phyloP scores from a whole-genome alignment of 2,329 filamentous ascomycete genomes.

The Periglandula ipomoeae region DNA sequence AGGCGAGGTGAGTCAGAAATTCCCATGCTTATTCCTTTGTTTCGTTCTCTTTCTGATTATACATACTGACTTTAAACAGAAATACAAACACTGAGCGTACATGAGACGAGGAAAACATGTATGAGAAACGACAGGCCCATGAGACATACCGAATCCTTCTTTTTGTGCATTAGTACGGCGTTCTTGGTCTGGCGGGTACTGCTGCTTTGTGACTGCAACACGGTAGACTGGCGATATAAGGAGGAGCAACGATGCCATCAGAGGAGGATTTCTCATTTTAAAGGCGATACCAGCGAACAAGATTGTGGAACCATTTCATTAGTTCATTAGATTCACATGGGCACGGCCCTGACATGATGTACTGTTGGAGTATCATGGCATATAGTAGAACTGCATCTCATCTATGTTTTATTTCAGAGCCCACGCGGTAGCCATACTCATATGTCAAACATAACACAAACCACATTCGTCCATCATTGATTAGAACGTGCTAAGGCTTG shows the following conservation, averaged over 20 bases:
- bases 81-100: slow-evolving; percentile 37
- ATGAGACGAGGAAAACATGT: neutral
- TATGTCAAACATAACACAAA: too few species aligned
- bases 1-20: slow-evolving; percentile 70
- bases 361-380: neutral
- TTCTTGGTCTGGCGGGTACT: neutral
- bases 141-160: neutral
- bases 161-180: slow-evolving; percentile 6
- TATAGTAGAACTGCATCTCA: neutral
- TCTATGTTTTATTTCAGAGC: too few species aligned
- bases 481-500: too few species aligned
- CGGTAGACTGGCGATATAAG: neutral
- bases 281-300: neutral
- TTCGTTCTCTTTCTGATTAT: neutral
- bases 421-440: too few species aligned
- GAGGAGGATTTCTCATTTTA: neutral
- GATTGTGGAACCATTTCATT: neutral
- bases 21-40: too few species aligned
- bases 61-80: slow-evolving; percentile 23
- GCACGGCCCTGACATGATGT: neutral
- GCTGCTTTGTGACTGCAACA: neutral
- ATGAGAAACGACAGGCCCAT: neutral
- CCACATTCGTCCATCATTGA: too few species aligned
- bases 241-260: neutral
- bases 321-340: neutral